Conservation (phyloP, 2,329 filamentous ascomycete genomes). For the Colletotrichum sp. region DNA sequence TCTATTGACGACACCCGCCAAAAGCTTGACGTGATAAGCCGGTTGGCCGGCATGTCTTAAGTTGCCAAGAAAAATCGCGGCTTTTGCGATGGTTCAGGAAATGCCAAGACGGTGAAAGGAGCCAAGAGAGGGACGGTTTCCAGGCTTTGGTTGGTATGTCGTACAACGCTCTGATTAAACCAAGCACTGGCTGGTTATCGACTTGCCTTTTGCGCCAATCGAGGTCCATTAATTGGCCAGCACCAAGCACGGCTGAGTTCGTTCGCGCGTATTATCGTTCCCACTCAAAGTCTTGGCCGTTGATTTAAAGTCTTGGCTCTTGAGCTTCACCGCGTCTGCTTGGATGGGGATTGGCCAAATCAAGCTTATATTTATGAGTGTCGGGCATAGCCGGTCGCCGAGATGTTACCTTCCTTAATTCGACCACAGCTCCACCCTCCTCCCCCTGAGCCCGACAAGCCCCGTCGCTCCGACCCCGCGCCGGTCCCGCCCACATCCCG, state of each 20-base stretch:
- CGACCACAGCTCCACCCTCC: background rate
- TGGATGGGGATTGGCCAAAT: constrained; percentile 2
- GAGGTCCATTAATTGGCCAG: background rate
- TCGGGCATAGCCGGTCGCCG: constrained; percentile 4
- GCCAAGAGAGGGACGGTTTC: constrained; percentile 1
- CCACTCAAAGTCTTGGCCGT: background rate
- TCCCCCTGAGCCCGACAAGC: background rate
- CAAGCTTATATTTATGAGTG: constrained; percentile 9
- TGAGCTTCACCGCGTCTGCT: background rate
- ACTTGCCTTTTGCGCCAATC: constrained; percentile 9
- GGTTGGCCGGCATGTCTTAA: background rate
- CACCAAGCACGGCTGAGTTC: background rate
- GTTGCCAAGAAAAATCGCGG: constrained; percentile 13
- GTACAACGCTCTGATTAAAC: background rate
- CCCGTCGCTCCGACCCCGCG: background rate
- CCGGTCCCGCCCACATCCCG: background rate
- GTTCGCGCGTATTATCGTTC: background rate
- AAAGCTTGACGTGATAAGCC: constrained; percentile 1
- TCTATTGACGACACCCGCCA: background rate
- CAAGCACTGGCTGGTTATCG: background rate
- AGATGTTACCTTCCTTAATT: constrained; percentile 18
- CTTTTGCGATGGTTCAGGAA: constrained; percentile 11
- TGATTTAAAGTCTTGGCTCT: background rate
- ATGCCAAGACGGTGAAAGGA: constrained; percentile 7
- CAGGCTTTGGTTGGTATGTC: background rate